Conservation (phyloP, 1,284 basidiomycete species). For the Cutaneotrichosporon arboriforme region DNA sequence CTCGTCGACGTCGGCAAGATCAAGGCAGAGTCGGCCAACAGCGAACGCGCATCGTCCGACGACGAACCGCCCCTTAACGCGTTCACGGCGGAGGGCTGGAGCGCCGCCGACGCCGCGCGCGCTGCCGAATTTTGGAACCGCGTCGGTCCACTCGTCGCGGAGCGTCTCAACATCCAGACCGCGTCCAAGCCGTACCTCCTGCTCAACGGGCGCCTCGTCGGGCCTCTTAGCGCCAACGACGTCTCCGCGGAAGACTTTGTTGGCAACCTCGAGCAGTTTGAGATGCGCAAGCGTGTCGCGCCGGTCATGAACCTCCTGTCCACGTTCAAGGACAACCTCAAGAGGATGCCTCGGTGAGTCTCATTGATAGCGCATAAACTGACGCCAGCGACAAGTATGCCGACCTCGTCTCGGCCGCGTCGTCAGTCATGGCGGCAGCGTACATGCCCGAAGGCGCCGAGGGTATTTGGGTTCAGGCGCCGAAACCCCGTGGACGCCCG, state of each 20-base stretch:
- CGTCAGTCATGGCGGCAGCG: constrained; percentile 63
- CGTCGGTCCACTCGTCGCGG: constrained; percentile 20
- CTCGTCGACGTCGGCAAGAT: constrained; percentile 20
- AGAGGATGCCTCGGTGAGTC: constrained; percentile 51
- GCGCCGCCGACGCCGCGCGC: constrained; percentile 23
- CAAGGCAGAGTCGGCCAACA: constrained; percentile 2
- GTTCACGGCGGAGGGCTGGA: constrained; percentile 24
- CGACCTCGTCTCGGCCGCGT: constrained; percentile 59
- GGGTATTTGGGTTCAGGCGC: constrained; percentile 63
- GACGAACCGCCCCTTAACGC: constrained; percentile 7
- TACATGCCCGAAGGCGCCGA: constrained; percentile 63
- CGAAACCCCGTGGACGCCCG: constrained; percentile 50
- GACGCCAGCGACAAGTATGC: constrained; percentile 54
- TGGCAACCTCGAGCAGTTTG: constrained; percentile 66
- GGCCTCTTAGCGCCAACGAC: constrained; percentile 56
- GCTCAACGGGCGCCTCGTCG: constrained; percentile 76
- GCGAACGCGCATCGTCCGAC: neutral
- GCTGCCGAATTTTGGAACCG: constrained; percentile 40
- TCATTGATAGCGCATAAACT: constrained; percentile 1
- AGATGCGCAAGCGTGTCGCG: constrained; percentile 62
- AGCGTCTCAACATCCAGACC: constrained; percentile 54
- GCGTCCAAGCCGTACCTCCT: constrained; percentile 59
- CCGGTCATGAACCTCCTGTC: constrained; percentile 63
- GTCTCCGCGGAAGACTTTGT: constrained; percentile 65
- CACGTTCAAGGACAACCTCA: constrained; percentile 52